Evolutionary conservation across 1,284 basidiomycete genomes (phyloP), one percentile per base, ranked within the genome.

Genomic region (Papiliotrema terrestris): DNA sequence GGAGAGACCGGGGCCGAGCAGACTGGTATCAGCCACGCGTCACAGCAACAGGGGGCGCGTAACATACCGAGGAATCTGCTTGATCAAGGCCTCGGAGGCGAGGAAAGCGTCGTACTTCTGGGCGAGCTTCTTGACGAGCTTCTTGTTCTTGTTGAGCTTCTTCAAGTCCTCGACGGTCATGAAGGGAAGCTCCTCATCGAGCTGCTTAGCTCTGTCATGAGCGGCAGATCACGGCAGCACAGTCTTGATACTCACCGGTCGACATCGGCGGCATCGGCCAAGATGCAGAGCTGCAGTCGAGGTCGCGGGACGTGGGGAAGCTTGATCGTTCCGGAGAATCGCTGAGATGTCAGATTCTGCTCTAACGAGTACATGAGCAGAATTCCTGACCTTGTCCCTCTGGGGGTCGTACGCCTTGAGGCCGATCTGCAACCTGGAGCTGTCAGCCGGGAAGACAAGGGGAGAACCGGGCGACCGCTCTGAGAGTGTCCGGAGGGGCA

Each of bases 51-150:
- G 38, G 37, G 15, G 19, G 22, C 1, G 23, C 46, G 8, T 9
- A 36, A 58, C 62, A 50, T 46, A 65, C 62, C 66, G 95, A 69
- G 95, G 96, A 63, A 99, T 98, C 82, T 98, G 95, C 85, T 97
- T 98, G 85, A 99, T 98, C 68, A 99, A 84, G 61, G 91, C 83
- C 79, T 99, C 96, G 62, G 96, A 98, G 49, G 96, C 86, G 65
- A 99, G 82, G 87, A 99, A 99, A 65, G 95, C 93, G 73, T 99
- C 95, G 82, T 98, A 95, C 80, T 98, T 98, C 84, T 98, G 97
- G 65, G 95, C 95, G 69, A 98, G 90, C 84, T 95, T 98, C 86
- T 99, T 99, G 76, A 99, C 95, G 65, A 99, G 91, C 83, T 99
- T 99, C 85, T 98, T 98, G 87, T 98, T 98, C 84, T 71, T 71